These are phyloP conservation scores for Leccinum pachyderme DNA, from an alignment of 1,284 basidiomycete genomes.

Conservation along the genomic window DNA sequence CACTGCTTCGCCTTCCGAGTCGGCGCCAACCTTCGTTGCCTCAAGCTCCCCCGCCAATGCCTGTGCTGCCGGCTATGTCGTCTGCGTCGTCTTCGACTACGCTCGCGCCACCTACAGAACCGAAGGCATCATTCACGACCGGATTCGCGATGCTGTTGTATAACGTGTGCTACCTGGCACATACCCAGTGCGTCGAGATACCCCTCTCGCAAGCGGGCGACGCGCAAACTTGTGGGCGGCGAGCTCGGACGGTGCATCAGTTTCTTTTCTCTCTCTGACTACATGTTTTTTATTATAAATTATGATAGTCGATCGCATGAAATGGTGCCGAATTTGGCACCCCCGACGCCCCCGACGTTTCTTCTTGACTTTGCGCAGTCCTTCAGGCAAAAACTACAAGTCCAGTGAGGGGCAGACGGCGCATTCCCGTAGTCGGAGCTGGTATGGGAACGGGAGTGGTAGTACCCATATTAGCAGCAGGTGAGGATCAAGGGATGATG, in stretches of 20 bases:
- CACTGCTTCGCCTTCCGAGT: constrained; percentile 30
- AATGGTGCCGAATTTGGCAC: constrained; percentile 50
- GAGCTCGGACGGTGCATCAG: constrained; percentile 57
- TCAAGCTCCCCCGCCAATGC: constrained; percentile 13
- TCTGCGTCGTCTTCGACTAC: constrained; percentile 30
- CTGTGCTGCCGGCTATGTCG: constrained; percentile 3
- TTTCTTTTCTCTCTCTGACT: background rate
- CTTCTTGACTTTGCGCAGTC: constrained; percentile 70
- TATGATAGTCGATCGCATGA: constrained; percentile 57
- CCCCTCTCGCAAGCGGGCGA: constrained; percentile 73
- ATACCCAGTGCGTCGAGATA: constrained; percentile 71
- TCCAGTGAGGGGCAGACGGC: constrained; percentile 38
- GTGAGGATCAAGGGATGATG: background rate
- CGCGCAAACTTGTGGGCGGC: constrained; percentile 64
- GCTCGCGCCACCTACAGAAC: constrained; percentile 17
- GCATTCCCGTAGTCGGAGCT: background rate
- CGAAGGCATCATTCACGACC: constrained; percentile 61
- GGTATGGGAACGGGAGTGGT: background rate
- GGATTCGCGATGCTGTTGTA: constrained; percentile 79
- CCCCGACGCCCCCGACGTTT: constrained; percentile 61
- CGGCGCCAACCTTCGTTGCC: constrained; percentile 28
- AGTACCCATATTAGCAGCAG: background rate
- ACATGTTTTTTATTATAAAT: background rate
- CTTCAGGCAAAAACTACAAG: constrained; percentile 67
- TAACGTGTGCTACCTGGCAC: constrained; percentile 72